phyloP scores from a whole-genome alignment of 805 yeast species.

The Teunomyces gatunensis region DNA sequence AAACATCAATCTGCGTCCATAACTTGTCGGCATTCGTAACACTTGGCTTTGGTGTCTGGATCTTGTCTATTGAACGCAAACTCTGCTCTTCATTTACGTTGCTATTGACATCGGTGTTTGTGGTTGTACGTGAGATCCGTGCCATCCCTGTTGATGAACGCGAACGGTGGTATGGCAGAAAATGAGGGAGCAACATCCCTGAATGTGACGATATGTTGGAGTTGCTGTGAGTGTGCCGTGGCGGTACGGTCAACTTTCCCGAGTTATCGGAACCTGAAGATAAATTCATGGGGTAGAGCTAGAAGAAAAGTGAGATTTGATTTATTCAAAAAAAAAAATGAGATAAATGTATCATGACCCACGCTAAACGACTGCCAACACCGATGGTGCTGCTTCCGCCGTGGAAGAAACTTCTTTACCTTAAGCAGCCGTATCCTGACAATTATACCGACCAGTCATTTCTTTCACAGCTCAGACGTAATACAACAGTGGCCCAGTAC shows the following conservation, averaged over 20 bases:
- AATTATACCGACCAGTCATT: slow-evolving; percentile 84
- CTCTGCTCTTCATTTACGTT: slow-evolving; percentile 13
- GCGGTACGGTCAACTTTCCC: slow-evolving; percentile 1
- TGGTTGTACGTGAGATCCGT: slow-evolving; percentile 11
- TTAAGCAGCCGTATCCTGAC: slow-evolving; percentile 83
- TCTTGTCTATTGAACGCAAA: slow-evolving; percentile 41
- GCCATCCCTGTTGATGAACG: slow-evolving; percentile 14
- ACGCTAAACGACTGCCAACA: background rate
- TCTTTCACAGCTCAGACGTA: slow-evolving; percentile 73
- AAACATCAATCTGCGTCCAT: slow-evolving; percentile 85
- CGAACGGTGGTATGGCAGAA: background rate
- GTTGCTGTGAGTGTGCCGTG: background rate
- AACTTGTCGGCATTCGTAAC: slow-evolving; percentile 70
- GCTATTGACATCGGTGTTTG: slow-evolving; percentile 1
- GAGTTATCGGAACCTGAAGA: background rate
- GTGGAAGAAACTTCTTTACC: slow-evolving; percentile 87
- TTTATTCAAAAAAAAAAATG: no score
- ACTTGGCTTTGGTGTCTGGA: slow-evolving; percentile 55
- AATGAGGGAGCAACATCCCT: background rate
- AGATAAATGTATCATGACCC: background rate
- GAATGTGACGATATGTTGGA: background rate
- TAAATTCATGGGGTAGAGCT: background rate
- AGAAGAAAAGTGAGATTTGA: no score
- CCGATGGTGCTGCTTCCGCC: slow-evolving; percentile 24
- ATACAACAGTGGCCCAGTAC: slow-evolving; percentile 69